These are phyloP conservation scores for Tolypocladium inflatum DNA, from an alignment of 2,329 filamentous ascomycete genomes.

Conservation along the genomic window DNA sequence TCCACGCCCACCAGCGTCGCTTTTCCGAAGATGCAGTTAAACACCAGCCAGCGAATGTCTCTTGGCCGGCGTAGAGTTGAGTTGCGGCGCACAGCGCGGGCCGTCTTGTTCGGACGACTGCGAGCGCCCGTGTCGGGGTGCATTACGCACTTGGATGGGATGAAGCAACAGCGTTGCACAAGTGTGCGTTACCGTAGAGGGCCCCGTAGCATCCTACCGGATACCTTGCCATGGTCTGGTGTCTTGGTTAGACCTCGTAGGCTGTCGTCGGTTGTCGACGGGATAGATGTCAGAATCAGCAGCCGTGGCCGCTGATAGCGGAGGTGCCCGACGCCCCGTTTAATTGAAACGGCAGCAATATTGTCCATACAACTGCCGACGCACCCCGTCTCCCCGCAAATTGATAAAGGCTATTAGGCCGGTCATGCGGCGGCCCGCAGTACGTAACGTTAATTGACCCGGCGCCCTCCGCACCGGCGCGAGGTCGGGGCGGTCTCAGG, in stretches of 20 bases:
- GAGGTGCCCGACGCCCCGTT: too few relatives aligned
- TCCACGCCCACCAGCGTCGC: background rate
- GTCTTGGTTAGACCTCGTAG: too few relatives aligned
- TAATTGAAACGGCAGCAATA: too few relatives aligned
- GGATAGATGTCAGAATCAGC: too few relatives aligned
- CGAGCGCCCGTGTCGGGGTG: background rate
- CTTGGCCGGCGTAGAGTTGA: background rate
- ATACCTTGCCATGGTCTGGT: background rate
- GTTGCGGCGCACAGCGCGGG: too few relatives aligned
- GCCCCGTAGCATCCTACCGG: background rate
- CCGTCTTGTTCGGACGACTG: background rate
- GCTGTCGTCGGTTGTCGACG: too few relatives aligned
- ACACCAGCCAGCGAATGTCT: background rate
- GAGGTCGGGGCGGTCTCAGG: background rate
- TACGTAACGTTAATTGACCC: background rate
- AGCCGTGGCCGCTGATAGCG: too few relatives aligned
- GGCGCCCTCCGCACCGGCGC: background rate
- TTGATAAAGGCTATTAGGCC: background rate
- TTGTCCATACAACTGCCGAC: background rate
- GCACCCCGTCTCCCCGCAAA: background rate
- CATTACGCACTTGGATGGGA: background rate
- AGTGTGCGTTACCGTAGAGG: background rate
- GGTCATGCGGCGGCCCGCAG: background rate
- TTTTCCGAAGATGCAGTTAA: background rate
- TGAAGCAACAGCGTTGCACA: background rate